These are phyloP conservation scores for Cladobotryum mycophilum DNA, from an alignment of 2,329 filamentous ascomycete genomes.

Conservation along the genomic window DNA sequence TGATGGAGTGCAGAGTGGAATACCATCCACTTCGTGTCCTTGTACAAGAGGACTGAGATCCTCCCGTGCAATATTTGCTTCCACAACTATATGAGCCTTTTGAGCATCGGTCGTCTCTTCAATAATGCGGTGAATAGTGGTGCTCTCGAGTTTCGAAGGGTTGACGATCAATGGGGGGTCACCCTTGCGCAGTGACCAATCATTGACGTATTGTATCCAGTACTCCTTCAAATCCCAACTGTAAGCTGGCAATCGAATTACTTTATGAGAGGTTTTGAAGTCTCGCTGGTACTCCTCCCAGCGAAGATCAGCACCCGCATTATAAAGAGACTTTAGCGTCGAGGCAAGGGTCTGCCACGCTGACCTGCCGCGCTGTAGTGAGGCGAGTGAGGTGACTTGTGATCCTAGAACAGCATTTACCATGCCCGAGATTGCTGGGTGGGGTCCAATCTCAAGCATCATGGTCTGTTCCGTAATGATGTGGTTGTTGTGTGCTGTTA, in stretches of 20 bases:
- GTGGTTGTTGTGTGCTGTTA: not conserved
- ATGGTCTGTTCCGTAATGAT: not conserved
- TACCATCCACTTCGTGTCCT: conserved; percentile 63
- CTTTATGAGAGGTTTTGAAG: conserved; percentile 24
- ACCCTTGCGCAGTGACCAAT: conserved; percentile 58
- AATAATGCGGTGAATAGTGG: conserved; percentile 14
- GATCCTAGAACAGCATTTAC: conserved; percentile 36
- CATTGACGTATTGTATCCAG: conserved; percentile 57
- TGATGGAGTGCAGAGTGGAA: conserved; percentile 57
- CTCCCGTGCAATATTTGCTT: conserved; percentile 58
- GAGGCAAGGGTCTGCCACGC: not conserved
- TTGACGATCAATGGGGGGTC: conserved; percentile 43
- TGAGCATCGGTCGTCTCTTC: conserved; percentile 1
- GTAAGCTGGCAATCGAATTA: conserved; percentile 62
- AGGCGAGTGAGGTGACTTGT: not conserved
- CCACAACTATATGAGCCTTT: conserved; percentile 51
- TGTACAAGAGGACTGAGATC: conserved; percentile 54
- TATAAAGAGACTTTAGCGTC: conserved; percentile 11
- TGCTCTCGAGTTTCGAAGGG: conserved; percentile 47
- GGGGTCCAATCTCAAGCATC: not conserved
- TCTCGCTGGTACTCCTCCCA: conserved; percentile 63
- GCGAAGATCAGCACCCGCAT: conserved; percentile 54
- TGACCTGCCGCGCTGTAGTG: not conserved
- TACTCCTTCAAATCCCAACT: conserved; percentile 69
- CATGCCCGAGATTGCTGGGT: not conserved